Conservation (phyloP, 2,329 filamentous ascomycete genomes). For the Zasmidium cellare region DNA sequence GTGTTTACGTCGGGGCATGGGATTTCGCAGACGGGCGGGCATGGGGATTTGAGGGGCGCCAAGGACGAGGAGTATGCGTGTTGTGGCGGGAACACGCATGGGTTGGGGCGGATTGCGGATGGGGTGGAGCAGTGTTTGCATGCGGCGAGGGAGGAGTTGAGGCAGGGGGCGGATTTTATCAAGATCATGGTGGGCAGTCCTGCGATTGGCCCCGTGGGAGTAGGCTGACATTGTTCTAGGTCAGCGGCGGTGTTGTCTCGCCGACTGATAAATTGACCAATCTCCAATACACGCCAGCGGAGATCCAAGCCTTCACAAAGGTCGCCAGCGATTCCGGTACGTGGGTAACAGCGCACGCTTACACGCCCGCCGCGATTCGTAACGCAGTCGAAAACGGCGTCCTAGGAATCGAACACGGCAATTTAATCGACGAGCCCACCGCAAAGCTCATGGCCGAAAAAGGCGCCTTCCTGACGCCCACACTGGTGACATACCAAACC, state of each 20-base stretch:
- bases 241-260: constrained; percentile 57
- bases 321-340: constrained; percentile 52
- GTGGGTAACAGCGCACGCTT: constrained; percentile 58
- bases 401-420: constrained; percentile 60
- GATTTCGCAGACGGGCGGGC: constrained; percentile 60
- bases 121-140: constrained; percentile 57
- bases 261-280: constrained; percentile 56
- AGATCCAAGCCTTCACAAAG: constrained; percentile 56
- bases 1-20: constrained; percentile 57
- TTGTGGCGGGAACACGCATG: constrained; percentile 47
- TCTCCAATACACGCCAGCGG: constrained; percentile 58
- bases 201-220: too few species aligned
- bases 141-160: constrained; percentile 55
- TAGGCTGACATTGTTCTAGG: not conserved
- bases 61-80: constrained; percentile 48
- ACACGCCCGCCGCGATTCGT: constrained; percentile 56
- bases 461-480: constrained; percentile 55
- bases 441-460: constrained; percentile 53
- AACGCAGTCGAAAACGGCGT: constrained; percentile 58
- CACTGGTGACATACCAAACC: constrained; percentile 53
- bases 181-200: constrained; percentile 61
- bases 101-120: constrained; percentile 51
- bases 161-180: constrained; percentile 60
- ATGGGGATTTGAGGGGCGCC: constrained; percentile 54
- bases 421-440: constrained; percentile 60